phyloP scores from a whole-genome alignment of 176 grass and related monocot species.

The Puya raimondii region DNA sequence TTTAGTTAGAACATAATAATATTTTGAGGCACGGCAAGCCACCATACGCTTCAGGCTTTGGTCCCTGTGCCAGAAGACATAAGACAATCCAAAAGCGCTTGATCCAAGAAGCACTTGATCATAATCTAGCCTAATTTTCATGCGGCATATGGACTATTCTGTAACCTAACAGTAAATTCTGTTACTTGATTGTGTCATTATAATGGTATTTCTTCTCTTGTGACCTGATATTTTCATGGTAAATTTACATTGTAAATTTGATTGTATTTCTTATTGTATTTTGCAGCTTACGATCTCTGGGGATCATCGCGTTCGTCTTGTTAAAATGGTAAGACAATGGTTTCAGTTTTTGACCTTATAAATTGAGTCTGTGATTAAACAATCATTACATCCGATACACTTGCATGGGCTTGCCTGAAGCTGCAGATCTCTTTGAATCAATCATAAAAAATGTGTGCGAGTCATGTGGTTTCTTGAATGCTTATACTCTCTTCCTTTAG shows the following conservation, averaged over 20 bases:
- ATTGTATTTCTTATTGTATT: constrained; percentile 24
- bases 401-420: too few relatives aligned
- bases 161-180: too few relatives aligned
- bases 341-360: constrained; percentile 2
- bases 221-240: background rate
- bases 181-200: background rate
- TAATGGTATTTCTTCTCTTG: background rate
- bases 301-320: constrained; percentile 73
- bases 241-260: constrained; percentile 1
- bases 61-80: too few relatives aligned
- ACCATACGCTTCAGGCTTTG: too few relatives aligned
- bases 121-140: too few relatives aligned
- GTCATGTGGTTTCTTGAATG: background rate
- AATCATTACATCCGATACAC: background rate
- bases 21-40: too few relatives aligned
- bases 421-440: too few relatives aligned
- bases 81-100: too few relatives aligned
- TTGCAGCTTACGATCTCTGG: constrained; percentile 67
- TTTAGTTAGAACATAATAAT: too few relatives aligned
- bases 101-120: too few relatives aligned
- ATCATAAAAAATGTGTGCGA: too few relatives aligned
- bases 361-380: constrained; percentile 8
- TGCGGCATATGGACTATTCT: too few relatives aligned
- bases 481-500: background rate
- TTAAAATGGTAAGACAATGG: constrained; percentile 75